phyloP scores from a whole-genome alignment of 2,329 filamentous ascomycete genomes.

The Neurospora sp. region DNA sequence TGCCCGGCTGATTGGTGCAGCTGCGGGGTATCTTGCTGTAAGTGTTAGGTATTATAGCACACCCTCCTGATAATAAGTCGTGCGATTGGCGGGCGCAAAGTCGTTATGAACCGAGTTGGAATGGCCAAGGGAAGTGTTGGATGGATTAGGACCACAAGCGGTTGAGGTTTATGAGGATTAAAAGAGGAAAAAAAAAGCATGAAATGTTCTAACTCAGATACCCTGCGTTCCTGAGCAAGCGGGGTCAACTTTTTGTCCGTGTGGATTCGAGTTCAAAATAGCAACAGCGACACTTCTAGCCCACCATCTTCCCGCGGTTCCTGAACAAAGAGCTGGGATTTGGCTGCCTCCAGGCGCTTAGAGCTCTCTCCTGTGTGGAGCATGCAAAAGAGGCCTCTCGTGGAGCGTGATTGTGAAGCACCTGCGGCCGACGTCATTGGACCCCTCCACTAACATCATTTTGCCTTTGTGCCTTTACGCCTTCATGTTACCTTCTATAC shows the following conservation, averaged over 20 bases:
- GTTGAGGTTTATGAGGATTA: background rate
- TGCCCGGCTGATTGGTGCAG: background rate
- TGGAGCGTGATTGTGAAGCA: background rate
- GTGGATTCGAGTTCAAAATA: constrained; percentile 13
- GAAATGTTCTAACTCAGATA: background rate
- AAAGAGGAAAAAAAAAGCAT: background rate
- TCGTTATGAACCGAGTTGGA: background rate
- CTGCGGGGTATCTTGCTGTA: background rate
- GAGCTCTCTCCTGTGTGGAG: constrained; percentile 18
- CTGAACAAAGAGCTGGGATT: background rate
- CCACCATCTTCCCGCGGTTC: constrained; percentile 13
- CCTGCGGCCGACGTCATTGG: constrained; percentile 18
- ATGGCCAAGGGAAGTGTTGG: background rate
- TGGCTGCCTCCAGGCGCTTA: constrained; percentile 17
- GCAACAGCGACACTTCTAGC: constrained; percentile 6
- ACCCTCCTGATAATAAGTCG: background rate
- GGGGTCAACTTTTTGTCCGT: constrained; percentile 5
- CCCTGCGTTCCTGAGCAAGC: constrained; percentile 1
- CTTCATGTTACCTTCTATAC: background rate
- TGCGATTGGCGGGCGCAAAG: background rate
- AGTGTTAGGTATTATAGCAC: background rate
- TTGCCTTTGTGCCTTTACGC: background rate
- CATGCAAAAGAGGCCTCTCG: constrained; percentile 16
- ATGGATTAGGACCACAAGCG: background rate
- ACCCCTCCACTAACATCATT: background rate